Base-by-base conservation (phyloP, 257 asterid species). In the Leonotis leonurus region DNA sequence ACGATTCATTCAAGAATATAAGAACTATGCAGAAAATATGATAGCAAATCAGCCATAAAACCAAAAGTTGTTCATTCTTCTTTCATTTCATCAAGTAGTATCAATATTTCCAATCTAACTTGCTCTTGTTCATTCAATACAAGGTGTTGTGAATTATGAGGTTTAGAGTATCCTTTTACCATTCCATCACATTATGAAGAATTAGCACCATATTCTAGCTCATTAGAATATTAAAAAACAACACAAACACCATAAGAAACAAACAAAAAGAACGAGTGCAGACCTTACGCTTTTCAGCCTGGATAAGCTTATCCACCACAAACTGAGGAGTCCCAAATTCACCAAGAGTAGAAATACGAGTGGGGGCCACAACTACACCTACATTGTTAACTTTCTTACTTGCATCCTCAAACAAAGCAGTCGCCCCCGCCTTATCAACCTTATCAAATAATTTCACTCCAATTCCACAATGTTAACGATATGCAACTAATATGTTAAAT, bases 371-470 rank as follows among this genome's bases (percentile, higher is more conserved):
- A 40, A 91, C 95, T 3, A 88, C 94, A 18, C 98, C 98, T 3
- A 84, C 64, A 81, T 69, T 91, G 76, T 91, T 91, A 21, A 85
- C 76, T 72, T 89, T 88, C 77, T 80, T 72, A 48, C 29, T 73
- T 50, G 77, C 32, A 40, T 88, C 96, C 77, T 84, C 95, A 60
- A 91, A 91, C 58, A 91, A 57, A 51, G 61, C 92, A 50, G 88
- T 84, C 18, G 96, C 96, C 63, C 98, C 98, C 17, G 95, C 95
- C 78, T 88, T 91, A 22, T 91, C 96, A 40, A 91, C 95, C 96
- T 88, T 70, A 39, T 62, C 33, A 69, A 72, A 20, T 27, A 27
- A 27, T 6, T 5, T 7, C 37, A 7, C 5, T 20, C 55, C 56
- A 24, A 76, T 56, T 25, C 56, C 60, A n/a, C 24, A 29, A 29